Base-by-base conservation (phyloP, 2,329 filamentous ascomycete genomes). In the Hypoxylon sp. region DNA sequence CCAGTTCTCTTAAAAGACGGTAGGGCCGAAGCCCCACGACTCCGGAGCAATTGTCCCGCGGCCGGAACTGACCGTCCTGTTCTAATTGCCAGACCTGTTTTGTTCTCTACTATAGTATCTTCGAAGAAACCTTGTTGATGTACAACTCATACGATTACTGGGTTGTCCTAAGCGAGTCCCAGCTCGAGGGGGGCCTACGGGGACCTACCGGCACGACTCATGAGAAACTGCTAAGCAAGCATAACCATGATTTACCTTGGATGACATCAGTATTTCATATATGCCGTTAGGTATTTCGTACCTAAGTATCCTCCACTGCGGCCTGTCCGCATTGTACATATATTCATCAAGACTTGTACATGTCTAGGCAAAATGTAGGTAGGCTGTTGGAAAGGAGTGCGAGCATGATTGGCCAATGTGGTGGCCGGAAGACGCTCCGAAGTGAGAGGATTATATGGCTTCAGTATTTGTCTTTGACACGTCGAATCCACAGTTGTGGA, bases 231-330 rank as follows among this genome's bases (percentile, higher is more conserved):
- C 17, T 40, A 11, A 35, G 18, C 51, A 20, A 33, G 46, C 10
- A 38, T 18, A 51, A 51, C 26, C 46, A n/a, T 21, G 33, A 54
- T 54, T n/a, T 37, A 18, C 49, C 2, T 38, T n/a, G 5, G 24
- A 26, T 61, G 54, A 61, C 49, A 55, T 62, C 53, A 59, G 27
- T 42, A 47, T 43, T 60, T 23, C 26, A 20, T n/a, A n/a, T 46
- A 9, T 10, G n/a, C n/a, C n/a, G n/a, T n/a, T n/a, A 50, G 23
- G 13, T 38, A 56, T 47, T 20, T 17, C 29, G 40, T 20, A 23
- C 42, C 23, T 37, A 17, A 10, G 29, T 41, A 7, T 31, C 31
- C 8, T 20, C 24, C 18, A 17, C 35, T 47, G 41, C 40, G 15
- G 41, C n/a, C 27, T 46, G 3, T 4, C 17, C 23, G 21, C 38